Base-by-base conservation (phyloP, 2,329 filamentous ascomycete species). In the Fusarium xyrophilum region DNA sequence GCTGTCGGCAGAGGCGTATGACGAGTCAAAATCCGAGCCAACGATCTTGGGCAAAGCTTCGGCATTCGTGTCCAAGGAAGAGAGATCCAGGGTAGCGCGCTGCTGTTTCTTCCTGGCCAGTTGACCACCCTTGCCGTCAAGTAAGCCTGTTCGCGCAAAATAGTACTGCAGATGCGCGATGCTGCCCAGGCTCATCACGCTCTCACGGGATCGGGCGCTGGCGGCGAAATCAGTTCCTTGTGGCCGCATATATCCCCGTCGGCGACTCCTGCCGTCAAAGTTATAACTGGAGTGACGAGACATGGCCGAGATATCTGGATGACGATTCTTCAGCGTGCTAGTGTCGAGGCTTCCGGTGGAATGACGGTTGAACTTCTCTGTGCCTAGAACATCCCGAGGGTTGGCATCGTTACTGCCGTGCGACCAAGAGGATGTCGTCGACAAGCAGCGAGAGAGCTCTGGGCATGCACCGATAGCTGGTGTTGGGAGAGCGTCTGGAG, bases 141-240 rank as follows among this genome's bases (percentile, higher is more conserved):
- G 82, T 68, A 99, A 81, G 9, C 96, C 96, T 1, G 96, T 99
- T 63, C 96, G 86, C 36, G 96, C 95, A 82, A 99, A 99, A 81
- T 98, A 99, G 81, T 98, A 97, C 79, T 99, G 96, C 75, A 99
- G 83, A 81, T 99, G 96, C 58, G 94, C 93, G 74, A 99, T 99
- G 79, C 94, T 97, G 56, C 96, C 96, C 66, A 99, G 82, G 76
- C 93, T 97, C 88, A 98, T 91, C 69, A 99, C 96, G 76, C 94
- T 97, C 78, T 99, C 95, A 67, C 96, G 87, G 52, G 93, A 93
- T 76, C 89, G 89, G 47, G 96, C 96, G 59, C 94, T 97, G 63
- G 92, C 91, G 28, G 96, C 93, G 78, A 98, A 99, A 74, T 93
- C 88, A 53, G 92, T 96, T 56, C 90, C 92, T 77, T 93, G 91